Conservation (phyloP, 2,329 filamentous ascomycete genomes). For the Chrysoporthe cubensis region DNA sequence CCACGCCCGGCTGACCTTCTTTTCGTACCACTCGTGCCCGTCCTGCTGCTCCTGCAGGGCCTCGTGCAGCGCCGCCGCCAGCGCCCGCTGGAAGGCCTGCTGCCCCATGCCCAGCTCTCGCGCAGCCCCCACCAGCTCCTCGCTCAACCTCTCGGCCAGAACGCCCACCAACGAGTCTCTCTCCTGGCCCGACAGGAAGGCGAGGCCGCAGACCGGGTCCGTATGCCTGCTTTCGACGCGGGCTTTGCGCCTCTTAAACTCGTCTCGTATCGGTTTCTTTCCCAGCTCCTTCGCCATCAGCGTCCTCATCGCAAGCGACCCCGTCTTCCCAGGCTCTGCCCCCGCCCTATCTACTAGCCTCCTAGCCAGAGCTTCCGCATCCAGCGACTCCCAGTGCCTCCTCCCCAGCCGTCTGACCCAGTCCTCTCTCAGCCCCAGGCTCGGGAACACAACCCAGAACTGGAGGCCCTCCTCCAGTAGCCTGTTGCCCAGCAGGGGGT, state of each 20-base stretch:
- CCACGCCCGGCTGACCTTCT: background rate
- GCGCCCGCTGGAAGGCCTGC: background rate
- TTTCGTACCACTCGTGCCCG: background rate
- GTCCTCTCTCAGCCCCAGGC: background rate
- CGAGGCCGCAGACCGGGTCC: background rate
- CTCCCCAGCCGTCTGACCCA: background rate
- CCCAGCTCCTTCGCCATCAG: background rate
- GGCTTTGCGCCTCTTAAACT: background rate
- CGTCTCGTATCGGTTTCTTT: too few species aligned
- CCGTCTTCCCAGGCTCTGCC: too few species aligned
- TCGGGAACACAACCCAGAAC: background rate
- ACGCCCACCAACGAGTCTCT: background rate
- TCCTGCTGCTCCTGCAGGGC: background rate
- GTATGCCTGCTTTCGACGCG: background rate
- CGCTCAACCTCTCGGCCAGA: background rate
- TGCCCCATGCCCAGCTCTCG: background rate
- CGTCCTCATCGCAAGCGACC: background rate
- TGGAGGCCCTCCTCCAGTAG: background rate
- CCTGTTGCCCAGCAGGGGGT: background rate
- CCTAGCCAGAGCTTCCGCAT: background rate
- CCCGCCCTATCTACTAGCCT: background rate
- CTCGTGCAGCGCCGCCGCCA: background rate
- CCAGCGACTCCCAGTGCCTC: background rate
- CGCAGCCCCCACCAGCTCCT: background rate
- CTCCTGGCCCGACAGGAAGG: background rate